phyloP scores from a whole-genome alignment of 2,329 filamentous ascomycete species.

The Colletotrichum salicis region DNA sequence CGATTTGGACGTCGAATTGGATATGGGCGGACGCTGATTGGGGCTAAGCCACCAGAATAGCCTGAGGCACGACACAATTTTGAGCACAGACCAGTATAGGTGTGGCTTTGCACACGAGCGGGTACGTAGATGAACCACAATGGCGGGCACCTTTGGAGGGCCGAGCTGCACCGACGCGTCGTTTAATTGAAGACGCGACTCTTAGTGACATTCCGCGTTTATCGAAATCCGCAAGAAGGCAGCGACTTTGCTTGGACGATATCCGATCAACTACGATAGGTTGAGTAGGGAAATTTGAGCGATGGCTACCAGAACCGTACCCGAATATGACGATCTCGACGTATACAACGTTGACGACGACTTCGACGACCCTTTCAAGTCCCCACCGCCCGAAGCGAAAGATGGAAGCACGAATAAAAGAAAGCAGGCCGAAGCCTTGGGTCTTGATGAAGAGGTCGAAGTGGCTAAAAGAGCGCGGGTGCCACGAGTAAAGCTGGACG shows the following conservation, averaged over 20 bases:
- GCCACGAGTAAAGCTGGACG: conserved; percentile 88
- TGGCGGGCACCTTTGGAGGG: too few species aligned
- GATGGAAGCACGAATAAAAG: conserved; percentile 53
- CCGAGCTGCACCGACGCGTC: not conserved
- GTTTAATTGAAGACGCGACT: conserved; percentile 11
- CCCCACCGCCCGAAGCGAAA: conserved; percentile 54
- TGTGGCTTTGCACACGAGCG: not conserved
- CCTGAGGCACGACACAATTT: conserved; percentile 6
- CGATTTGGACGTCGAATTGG: conserved; percentile 5
- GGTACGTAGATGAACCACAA: not conserved
- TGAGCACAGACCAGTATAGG: not conserved
- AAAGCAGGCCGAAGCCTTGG: conserved; percentile 67
- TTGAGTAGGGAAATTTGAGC: not conserved
- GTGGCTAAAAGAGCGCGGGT: conserved; percentile 78
- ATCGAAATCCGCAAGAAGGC: not conserved
- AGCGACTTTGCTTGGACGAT: not conserved
- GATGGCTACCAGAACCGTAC: conserved; percentile 37
- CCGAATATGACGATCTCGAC: conserved; percentile 75
- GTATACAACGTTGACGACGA: conserved; percentile 77
- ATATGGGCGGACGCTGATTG: conserved; percentile 18
- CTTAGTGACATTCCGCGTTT: not conserved
- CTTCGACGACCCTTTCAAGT: conserved; percentile 57
- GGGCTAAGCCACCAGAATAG: not conserved
- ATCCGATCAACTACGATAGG: not conserved
- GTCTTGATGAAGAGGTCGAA: conserved; percentile 88